Evolutionary conservation across 306 rosid genomes (phyloP), one percentile per base, ranked within the genome.

Genomic region (Arachis hypogaea): DNA sequence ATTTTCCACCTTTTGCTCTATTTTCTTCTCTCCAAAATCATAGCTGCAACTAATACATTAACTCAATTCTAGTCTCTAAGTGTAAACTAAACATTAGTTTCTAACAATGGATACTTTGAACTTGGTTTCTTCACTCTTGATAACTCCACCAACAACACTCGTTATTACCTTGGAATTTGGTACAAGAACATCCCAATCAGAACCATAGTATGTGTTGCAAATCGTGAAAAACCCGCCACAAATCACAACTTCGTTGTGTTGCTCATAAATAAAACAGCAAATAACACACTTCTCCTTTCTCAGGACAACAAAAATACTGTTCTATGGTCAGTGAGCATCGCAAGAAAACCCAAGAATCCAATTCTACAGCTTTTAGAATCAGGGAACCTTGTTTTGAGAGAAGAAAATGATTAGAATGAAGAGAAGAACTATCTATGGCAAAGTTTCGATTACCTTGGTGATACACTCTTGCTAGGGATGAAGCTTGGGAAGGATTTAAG

Each of bases 361-460:
- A 1, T 77, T 14, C 57, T 81, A 1, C 85, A 84, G 69, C 81
- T 84, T 22, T 40, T 84, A 11, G 83, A 81, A 55, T 63, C 76
- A 6, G 87, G 87, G 36, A 84, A 81, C 14, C 74, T 84, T 8
- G 85, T 77, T 2, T 79, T 85, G 0, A 82, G 55, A 76, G 84
- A 82, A 11, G 43, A 56, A 9, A n/a, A 76, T 18, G 63, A 78
- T 5, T 46, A 16, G 54, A 57, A 68, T 59, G 7, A 51, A 51
- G 57, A 60, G 4, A 22, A 22, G 22, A 64, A 65, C 4, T 77
- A 9, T 74, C 41, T 76, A 10, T 84, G 88, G 88, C 75, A 81
- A 62, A 81, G 85, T 75, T 81, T 78, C 7, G 73, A 84, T 28
- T n/a, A 63, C 59, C 75, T 77, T 33, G 11, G 42, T 52, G 85